A percentile compares a stretch with the other conserved stretches of the same genome.
Evolutionary conservation across 208 protist genomes (phyloP).

Genomic region (Herpetomonas muscarum): DNA sequence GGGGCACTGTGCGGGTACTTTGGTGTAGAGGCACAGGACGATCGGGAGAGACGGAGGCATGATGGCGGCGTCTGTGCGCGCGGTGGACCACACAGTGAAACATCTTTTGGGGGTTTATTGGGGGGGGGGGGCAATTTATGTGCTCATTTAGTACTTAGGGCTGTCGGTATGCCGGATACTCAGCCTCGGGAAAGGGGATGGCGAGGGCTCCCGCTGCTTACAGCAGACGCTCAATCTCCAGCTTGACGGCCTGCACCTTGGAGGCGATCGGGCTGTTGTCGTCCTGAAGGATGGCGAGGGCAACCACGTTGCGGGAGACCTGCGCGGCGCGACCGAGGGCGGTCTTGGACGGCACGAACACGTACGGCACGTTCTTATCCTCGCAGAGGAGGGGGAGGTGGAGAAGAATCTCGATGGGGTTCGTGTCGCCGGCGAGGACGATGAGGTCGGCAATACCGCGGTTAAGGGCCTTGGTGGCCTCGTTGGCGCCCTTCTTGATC

Average conservation of each 20-base stretch:
- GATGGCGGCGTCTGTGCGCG: too few species aligned
- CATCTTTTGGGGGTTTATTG: too few species aligned
- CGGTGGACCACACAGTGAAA: too few species aligned
- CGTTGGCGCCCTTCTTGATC: slow-evolving; percentile 99
- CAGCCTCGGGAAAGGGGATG: too few species aligned
- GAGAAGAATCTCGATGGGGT: slow-evolving; percentile 99
- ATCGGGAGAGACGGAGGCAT: too few species aligned
- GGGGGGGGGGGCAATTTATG: too few species aligned
- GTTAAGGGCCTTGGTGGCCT: slow-evolving; percentile 99
- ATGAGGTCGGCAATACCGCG: slow-evolving; percentile 98
- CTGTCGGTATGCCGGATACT: too few species aligned
- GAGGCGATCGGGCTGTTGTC: slow-evolving; percentile 95
- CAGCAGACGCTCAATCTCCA: slow-evolving; percentile 97
- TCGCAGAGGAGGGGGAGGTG: slow-evolving; percentile 99
- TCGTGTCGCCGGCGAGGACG: slow-evolving; percentile 99
- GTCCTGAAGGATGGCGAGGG: slow-evolving; percentile 94
- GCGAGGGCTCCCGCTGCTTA: slow-evolving; percentile 44
- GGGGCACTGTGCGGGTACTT: too few species aligned
- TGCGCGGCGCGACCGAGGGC: slow-evolving; percentile 98
- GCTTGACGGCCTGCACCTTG: slow-evolving; percentile 97
- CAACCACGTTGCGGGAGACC: slow-evolving; percentile 98
- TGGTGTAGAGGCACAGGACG: too few species aligned
- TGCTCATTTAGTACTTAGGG: too few species aligned
- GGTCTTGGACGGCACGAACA: slow-evolving; percentile 98
- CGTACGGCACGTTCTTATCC: slow-evolving; percentile 99